These are phyloP conservation scores for Macroventuria anomochaeta DNA, from an alignment of 2,329 filamentous ascomycete genomes.

Conservation along the genomic window DNA sequence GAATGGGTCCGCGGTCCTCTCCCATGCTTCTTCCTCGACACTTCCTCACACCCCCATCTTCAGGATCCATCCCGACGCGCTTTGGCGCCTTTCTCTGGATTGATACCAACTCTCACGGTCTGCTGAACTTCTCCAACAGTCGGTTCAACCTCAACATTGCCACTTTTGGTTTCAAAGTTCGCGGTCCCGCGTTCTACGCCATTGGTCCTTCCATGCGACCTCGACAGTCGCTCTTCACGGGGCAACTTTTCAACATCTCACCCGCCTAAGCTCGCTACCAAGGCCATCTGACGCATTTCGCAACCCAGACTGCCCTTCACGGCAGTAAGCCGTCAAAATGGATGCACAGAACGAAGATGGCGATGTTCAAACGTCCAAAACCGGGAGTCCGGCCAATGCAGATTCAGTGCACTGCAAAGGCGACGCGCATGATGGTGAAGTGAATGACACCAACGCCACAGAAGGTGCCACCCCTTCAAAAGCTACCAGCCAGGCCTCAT, in stretches of 20 bases:
- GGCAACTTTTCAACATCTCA: slow-evolving; percentile 35
- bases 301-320: slow-evolving; percentile 26
- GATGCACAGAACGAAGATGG: slow-evolving; percentile 47
- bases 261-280: slow-evolving; percentile 32
- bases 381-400: slow-evolving; percentile 39
- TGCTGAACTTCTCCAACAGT: slow-evolving; percentile 22
- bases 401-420: slow-evolving; percentile 39
- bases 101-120: slow-evolving; percentile 24
- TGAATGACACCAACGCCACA: slow-evolving; percentile 28
- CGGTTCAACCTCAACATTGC: slow-evolving; percentile 12
- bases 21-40: slow-evolving; percentile 31
- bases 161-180: slow-evolving; percentile 25
- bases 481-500: slow-evolving; percentile 44
- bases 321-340: slow-evolving; percentile 41
- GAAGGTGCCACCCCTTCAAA: slow-evolving; percentile 40
- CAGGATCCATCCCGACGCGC: slow-evolving; percentile 24
- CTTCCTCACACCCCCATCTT: slow-evolving; percentile 32
- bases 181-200: slow-evolving; percentile 43
- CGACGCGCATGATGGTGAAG: slow-evolving; percentile 35
- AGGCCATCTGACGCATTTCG: slow-evolving; percentile 29
- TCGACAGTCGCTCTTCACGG: slow-evolving; percentile 44
- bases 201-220: slow-evolving; percentile 44
- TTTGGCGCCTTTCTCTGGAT: slow-evolving; percentile 16
- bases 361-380: slow-evolving; percentile 40
- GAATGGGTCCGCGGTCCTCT: slow-evolving; percentile 30